phyloP scores from a whole-genome alignment of 192 early-diverging fungal genomes.

The Umbelopsis isabellina region DNA sequence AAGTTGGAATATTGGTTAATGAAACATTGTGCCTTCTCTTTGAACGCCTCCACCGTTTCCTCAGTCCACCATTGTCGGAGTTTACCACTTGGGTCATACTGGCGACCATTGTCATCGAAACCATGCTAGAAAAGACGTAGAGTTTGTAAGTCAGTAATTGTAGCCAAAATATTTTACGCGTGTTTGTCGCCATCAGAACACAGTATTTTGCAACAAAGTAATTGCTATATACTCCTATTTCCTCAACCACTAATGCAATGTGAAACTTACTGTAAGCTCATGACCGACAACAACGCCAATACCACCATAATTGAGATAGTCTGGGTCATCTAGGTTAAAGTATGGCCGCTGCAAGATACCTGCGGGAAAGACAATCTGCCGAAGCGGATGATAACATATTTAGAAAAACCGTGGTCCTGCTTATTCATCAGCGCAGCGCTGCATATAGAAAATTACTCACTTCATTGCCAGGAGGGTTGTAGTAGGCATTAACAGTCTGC shows the following conservation, averaged over 20 bases:
- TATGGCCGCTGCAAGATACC: slow-evolving; percentile 62
- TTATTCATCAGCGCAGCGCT: not conserved
- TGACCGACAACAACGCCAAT: slow-evolving; percentile 64
- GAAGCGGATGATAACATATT: not conserved
- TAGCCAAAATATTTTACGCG: no score
- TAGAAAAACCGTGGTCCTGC: not conserved
- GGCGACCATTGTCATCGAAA: slow-evolving; percentile 55
- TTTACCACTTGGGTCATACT: slow-evolving; percentile 46
- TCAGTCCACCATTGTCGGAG: slow-evolving; percentile 71
- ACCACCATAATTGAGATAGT: slow-evolving; percentile 66
- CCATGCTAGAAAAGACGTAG: slow-evolving; percentile 40
- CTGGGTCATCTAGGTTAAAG: slow-evolving; percentile 44
- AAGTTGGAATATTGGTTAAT: slow-evolving; percentile 63
- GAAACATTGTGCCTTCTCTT: slow-evolving; percentile 59
- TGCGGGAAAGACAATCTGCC: slow-evolving; percentile 51
- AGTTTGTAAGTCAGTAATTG: no score
- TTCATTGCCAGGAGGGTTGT: slow-evolving; percentile 49
- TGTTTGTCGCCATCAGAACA: no score
- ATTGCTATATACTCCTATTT: no score
- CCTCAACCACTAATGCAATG: no score
- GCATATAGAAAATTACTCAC: slow-evolving; percentile 9
- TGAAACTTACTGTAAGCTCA: slow-evolving; percentile 44
- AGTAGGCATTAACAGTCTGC: slow-evolving; percentile 60
- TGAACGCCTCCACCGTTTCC: slow-evolving; percentile 55
- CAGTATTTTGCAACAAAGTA: no score